Conservation (phyloP, 805 yeast species). For the Peterozyma toletana region DNA sequence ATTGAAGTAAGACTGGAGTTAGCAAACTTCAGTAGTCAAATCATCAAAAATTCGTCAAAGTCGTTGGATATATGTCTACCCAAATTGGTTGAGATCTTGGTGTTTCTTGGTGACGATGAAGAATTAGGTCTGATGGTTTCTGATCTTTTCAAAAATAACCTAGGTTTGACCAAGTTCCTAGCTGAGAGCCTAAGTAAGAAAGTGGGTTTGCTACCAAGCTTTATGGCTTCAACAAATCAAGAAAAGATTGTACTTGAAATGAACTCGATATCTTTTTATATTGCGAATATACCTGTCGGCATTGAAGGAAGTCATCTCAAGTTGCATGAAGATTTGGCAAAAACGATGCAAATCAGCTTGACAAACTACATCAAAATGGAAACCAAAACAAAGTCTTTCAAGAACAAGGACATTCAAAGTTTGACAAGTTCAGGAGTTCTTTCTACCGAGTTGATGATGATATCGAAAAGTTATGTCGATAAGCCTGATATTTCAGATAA, state of each 20-base stretch:
- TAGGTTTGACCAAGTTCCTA: constrained; percentile 6
- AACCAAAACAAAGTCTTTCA: constrained; percentile 3
- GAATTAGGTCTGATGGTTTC: background rate
- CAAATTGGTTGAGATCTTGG: constrained; percentile 25
- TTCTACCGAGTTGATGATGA: constrained; percentile 14
- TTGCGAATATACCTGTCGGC: background rate
- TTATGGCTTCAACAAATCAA: constrained; percentile 19
- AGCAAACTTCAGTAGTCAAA: constrained; percentile 18
- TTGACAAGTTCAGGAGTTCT: constrained; percentile 7
- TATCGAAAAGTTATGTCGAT: constrained; percentile 13
- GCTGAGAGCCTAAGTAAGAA: constrained; percentile 9
- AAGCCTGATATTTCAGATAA: constrained; percentile 7
- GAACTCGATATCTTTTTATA: constrained; percentile 2
- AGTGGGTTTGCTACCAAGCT: constrained; percentile 12
- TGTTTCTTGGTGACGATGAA: constrained; percentile 1
- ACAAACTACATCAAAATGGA: constrained; percentile 1
- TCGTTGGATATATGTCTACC: constrained; percentile 30
- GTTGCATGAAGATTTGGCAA: background rate
- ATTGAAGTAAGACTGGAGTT: constrained; percentile 25
- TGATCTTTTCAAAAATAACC: background rate
- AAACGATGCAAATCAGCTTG: background rate
- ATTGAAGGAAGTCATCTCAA: background rate
- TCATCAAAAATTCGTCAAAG: constrained; percentile 24
- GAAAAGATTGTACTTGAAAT: constrained; percentile 10
- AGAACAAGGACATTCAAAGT: constrained; percentile 1